These are phyloP conservation scores for Albugo candida DNA, from an alignment of 352 stramenopile species.

Conservation along the genomic window DNA sequence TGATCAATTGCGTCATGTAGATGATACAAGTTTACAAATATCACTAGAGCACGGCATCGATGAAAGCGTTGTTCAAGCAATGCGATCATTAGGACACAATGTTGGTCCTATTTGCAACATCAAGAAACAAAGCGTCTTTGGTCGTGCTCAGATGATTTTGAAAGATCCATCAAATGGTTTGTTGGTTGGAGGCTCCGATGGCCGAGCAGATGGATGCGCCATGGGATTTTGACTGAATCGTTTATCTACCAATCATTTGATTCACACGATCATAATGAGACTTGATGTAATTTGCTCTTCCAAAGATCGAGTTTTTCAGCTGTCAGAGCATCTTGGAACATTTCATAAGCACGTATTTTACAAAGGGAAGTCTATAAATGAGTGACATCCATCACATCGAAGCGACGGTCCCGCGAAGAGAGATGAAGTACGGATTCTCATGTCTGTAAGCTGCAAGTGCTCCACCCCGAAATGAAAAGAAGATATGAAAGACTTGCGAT, in stretches of 20 bases:
- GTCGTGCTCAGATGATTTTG: conserved; percentile 73
- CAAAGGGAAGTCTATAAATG: conserved; percentile 1
- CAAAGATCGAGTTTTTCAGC: conserved; percentile 40
- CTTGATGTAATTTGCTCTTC: conserved; percentile 28
- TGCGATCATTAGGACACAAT: conserved; percentile 9
- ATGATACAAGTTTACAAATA: no score
- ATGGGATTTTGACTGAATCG: conserved; percentile 30
- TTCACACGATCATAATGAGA: no score
- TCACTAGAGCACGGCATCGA: conserved; percentile 27
- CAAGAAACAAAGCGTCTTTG: conserved; percentile 74
- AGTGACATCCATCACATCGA: no score
- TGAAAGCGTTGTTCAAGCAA: conserved; percentile 21
- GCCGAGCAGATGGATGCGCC: conserved; percentile 85
- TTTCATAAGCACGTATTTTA: conserved; percentile 15
- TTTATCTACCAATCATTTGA: no score
- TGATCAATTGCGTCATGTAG: no score
- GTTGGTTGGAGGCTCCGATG: conserved; percentile 89
- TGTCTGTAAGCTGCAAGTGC: conserved; percentile 19
- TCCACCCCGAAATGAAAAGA: conserved; percentile 12
- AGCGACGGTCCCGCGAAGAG: conserved; percentile 5
- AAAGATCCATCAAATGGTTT: conserved; percentile 66
- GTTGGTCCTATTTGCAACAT: conserved; percentile 49
- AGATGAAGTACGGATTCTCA: conserved; percentile 10
- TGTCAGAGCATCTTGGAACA: conserved; percentile 32
- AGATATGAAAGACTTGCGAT: conserved; percentile 16